Conservation (phyloP, 1,139 yeast species). For the Suhomyces chickasaworum region DNA sequence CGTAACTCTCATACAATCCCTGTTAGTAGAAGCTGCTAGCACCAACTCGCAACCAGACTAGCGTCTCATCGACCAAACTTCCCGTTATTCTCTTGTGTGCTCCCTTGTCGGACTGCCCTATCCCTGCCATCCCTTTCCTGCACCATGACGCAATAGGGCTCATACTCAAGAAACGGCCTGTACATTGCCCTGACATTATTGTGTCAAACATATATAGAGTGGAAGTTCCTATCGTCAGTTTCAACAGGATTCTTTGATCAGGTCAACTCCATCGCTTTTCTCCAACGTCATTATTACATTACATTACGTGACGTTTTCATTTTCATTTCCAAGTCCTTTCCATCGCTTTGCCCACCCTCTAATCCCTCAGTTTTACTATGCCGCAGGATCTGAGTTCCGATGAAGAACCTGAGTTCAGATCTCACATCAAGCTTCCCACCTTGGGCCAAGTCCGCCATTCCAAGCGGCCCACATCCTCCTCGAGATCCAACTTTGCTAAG, state of each 20-base stretch:
- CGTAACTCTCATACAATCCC: too few relatives aligned
- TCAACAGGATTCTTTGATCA: neutral
- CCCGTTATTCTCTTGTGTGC: neutral
- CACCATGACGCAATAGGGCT: constrained; percentile 4
- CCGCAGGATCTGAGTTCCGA: constrained; percentile 10
- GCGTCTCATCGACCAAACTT: too few relatives aligned
- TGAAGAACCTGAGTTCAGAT: constrained; percentile 16
- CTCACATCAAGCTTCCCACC: constrained; percentile 33
- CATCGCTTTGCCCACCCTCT: neutral
- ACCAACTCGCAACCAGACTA: too few relatives aligned
- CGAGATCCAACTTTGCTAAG: constrained; percentile 31
- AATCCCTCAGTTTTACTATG: neutral
- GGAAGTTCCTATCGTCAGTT: neutral
- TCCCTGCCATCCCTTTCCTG: constrained; percentile 5
- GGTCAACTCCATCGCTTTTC: neutral
- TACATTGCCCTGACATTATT: constrained; percentile 1
- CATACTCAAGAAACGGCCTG: constrained; percentile 1
- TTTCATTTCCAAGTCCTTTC: neutral
- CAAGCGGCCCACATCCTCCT: constrained; percentile 18
- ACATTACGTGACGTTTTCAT: neutral
- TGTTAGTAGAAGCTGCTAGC: too few relatives aligned
- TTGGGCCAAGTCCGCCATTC: constrained; percentile 23
- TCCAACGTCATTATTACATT: neutral
- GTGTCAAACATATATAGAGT: constrained; percentile 1
- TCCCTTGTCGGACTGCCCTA: neutral